Conservation (phyloP, 129 eudicot genomes). For the Lactuca sativa region DNA sequence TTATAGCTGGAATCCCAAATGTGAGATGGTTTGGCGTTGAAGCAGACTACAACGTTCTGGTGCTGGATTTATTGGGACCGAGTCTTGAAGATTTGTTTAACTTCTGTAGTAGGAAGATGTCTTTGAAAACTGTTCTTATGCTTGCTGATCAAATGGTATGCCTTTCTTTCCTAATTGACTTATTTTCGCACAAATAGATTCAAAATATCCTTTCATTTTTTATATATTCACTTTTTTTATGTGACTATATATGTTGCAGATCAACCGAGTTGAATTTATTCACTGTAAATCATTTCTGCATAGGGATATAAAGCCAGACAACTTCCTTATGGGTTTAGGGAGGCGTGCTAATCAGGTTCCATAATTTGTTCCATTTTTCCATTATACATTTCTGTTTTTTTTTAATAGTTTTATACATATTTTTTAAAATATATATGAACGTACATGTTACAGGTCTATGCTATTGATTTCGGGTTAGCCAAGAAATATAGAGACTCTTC, state of each 20-base stretch:
- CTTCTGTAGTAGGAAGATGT: slow-evolving; percentile 91
- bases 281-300: slow-evolving; percentile 91
- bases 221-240: not conserved
- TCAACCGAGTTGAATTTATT: slow-evolving; percentile 84
- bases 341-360: slow-evolving; percentile 97
- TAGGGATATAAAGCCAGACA: slow-evolving; percentile 98
- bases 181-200: not conserved
- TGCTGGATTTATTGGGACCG: slow-evolving; percentile 94
- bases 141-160: slow-evolving; percentile 99
- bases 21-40: slow-evolving; percentile 96
- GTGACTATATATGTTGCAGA: slow-evolving; percentile 38
- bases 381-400: slow-evolving; percentile 8
- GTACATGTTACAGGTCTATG: slow-evolving; percentile 62
- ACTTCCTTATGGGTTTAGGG: slow-evolving; percentile 99
- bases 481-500: slow-evolving; percentile 96
- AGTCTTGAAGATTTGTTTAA: slow-evolving; percentile 94
- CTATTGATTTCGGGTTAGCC: slow-evolving; percentile 96
- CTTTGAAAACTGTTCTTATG: slow-evolving; percentile 97
- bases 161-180: slow-evolving; percentile 9
- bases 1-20: slow-evolving; percentile 90
- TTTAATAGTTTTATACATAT: not conserved
- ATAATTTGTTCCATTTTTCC: not conserved
- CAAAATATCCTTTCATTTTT: not conserved
- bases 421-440: not conserved
- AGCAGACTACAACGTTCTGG: slow-evolving; percentile 98